Conservation (phyloP, 306 rosid genomes). For the Mimosa bimucronata region DNA sequence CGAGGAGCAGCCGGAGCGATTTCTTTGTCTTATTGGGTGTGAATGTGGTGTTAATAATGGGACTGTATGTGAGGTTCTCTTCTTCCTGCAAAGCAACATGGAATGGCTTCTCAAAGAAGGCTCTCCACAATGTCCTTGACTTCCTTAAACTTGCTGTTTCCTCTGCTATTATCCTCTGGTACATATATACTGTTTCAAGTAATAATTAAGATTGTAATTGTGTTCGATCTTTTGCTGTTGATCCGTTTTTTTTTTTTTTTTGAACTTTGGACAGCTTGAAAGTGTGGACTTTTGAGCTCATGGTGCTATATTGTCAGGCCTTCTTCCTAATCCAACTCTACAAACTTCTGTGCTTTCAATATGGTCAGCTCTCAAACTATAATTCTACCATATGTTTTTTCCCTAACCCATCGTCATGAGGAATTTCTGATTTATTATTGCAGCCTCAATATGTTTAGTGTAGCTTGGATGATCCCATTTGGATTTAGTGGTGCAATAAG, state of each 20-base stretch:
- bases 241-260: no score
- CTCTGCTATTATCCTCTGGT: constrained; percentile 75
- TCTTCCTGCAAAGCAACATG: constrained; percentile 54
- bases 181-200: background rate
- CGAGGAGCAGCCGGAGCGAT: constrained; percentile 62
- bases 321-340: constrained; percentile 62
- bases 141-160: constrained; percentile 64
- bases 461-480: constrained; percentile 61
- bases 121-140: constrained; percentile 44
- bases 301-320: constrained; percentile 58
- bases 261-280: constrained; percentile 51
- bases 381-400: background rate
- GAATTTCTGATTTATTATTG: background rate
- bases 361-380: background rate
- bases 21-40: constrained; percentile 63
- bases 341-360: constrained; percentile 54
- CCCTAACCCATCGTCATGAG: background rate
- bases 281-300: constrained; percentile 57
- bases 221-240: constrained; percentile 35
- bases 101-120: constrained; percentile 58
- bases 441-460: constrained; percentile 53
- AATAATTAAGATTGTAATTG: background rate
- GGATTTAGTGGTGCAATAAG: constrained; percentile 41
- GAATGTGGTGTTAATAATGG: constrained; percentile 51
- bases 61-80: constrained; percentile 60